phyloP scores from a whole-genome alignment of 176 grass and related monocot genomes.

The Eragrostis curvula region DNA sequence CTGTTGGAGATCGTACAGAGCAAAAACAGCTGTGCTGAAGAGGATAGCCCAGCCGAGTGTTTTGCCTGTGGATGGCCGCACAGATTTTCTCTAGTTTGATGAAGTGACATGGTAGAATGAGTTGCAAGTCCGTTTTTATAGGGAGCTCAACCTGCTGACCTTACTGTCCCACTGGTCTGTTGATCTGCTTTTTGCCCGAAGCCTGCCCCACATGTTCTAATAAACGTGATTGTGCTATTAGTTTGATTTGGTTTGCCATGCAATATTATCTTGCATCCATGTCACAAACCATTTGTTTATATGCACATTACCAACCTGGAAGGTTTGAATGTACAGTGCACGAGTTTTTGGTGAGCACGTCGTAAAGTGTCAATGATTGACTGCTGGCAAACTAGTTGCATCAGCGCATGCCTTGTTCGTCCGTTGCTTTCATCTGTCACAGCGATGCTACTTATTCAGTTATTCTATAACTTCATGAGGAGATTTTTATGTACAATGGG shows the following conservation, averaged over 20 bases:
- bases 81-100: background rate
- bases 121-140: constrained; percentile 20
- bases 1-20: constrained; percentile 18
- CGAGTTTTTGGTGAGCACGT: background rate
- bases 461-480: background rate
- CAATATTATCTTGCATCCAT: background rate
- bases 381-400: background rate
- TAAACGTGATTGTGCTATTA: constrained; percentile 46
- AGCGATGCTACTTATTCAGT: background rate
- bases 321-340: constrained; percentile 29
- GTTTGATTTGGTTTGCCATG: constrained; percentile 43
- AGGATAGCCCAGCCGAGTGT: background rate
- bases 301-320: constrained; percentile 6
- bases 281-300: constrained; percentile 26
- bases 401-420: background rate
- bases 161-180: constrained; percentile 2
- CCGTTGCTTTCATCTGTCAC: background rate
- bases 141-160: constrained; percentile 31
- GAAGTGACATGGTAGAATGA: constrained; percentile 31
- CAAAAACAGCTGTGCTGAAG: constrained; percentile 35
- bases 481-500: background rate
- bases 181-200: constrained; percentile 23
- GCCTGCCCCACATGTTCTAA: constrained; percentile 37
- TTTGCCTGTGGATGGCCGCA: constrained; percentile 13
- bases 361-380: background rate